These are phyloP conservation scores for Ceratocystis destructans DNA, from an alignment of 2,329 filamentous ascomycete genomes.

Conservation along the genomic window DNA sequence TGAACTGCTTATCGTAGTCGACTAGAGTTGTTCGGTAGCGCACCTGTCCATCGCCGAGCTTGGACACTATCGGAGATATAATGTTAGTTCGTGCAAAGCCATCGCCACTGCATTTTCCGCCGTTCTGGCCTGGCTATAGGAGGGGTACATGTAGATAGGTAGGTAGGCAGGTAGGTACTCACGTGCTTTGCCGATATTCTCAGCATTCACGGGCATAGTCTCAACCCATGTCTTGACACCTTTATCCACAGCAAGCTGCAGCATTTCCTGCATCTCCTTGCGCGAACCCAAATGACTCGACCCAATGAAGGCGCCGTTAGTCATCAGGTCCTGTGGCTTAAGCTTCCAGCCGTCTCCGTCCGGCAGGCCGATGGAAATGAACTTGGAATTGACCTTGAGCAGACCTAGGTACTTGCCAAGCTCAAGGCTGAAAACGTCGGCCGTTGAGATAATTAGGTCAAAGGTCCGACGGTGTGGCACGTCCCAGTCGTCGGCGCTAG, in stretches of 20 bases:
- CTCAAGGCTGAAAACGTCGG: constrained; percentile 53
- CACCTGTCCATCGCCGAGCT: constrained; percentile 16
- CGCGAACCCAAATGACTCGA: constrained; percentile 58
- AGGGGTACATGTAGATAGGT: not conserved
- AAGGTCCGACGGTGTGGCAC: constrained; percentile 42
- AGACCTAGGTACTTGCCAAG: constrained; percentile 59
- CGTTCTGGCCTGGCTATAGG: not conserved
- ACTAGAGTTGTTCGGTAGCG: constrained; percentile 22
- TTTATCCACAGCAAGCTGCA: constrained; percentile 57
- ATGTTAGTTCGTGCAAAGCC: constrained; percentile 1
- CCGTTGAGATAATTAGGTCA: constrained; percentile 60
- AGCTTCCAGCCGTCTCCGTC: constrained; percentile 60
- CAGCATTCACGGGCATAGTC: constrained; percentile 57
- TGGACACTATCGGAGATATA: constrained; percentile 7
- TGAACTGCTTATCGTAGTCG: constrained; percentile 22
- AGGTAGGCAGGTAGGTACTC: constrained; percentile 3
- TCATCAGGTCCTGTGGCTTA: constrained; percentile 59
- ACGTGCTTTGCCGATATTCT: constrained; percentile 31
- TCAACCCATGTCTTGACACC: constrained; percentile 57
- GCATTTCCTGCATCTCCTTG: constrained; percentile 57
- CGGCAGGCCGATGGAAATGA: constrained; percentile 67
- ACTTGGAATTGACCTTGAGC: constrained; percentile 68
- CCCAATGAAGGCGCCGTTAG: constrained; percentile 61
- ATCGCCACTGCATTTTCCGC: not conserved
- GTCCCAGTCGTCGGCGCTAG: constrained; percentile 40